phyloP scores from a whole-genome alignment of 2,329 filamentous ascomycete genomes.

The Botrytis tulipae region DNA sequence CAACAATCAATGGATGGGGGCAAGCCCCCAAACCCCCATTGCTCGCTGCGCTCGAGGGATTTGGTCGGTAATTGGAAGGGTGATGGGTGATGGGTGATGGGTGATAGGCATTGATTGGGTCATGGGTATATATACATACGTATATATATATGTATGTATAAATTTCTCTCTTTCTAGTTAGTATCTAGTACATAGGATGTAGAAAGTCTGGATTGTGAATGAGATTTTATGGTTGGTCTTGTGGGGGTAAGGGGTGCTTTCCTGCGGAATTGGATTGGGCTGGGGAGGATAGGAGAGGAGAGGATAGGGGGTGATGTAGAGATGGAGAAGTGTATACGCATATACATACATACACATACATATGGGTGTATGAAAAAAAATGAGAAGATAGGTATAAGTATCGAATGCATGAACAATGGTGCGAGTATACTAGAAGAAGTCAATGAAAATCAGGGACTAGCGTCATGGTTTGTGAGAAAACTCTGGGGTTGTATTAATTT shows the following conservation, averaged over 20 bases:
- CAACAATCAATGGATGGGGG: neutral
- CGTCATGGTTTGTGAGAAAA: neutral
- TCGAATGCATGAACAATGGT: neutral
- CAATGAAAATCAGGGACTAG: neutral
- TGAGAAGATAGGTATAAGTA: neutral
- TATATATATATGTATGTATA: too few species aligned
- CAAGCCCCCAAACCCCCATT: neutral
- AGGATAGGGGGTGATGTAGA: neutral
- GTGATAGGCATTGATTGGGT: too few species aligned
- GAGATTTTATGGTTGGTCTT: too few species aligned
- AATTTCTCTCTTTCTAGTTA: too few species aligned
- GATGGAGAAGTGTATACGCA: neutral
- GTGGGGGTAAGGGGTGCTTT: neutral
- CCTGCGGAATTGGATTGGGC: neutral
- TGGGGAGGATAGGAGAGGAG: neutral
- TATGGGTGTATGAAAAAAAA: neutral
- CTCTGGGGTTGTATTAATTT: neutral
- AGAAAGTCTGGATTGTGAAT: too few species aligned
- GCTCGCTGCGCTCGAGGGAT: neutral
- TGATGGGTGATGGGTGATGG: too few species aligned
- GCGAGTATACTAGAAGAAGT: neutral
- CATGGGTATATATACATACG: too few species aligned
- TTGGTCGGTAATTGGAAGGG: neutral
- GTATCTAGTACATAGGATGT: too few species aligned
- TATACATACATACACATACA: neutral